Evolutionary conservation across 78 protist genomes (phyloP).

Genomic region (Salpingoeca rosetta): DNA sequence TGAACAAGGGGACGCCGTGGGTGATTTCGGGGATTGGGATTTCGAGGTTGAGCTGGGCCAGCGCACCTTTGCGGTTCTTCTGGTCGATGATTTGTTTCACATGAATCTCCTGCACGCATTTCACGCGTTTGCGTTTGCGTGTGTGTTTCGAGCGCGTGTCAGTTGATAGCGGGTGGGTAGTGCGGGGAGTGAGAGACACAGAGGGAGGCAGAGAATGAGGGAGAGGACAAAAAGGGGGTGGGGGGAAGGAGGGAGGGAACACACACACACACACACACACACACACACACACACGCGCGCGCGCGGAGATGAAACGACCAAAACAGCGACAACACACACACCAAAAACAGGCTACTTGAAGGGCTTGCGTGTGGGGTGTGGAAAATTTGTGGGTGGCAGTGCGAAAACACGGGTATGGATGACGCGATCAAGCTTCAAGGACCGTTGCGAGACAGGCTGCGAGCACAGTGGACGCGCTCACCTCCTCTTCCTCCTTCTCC

Average conservation of each 20-base stretch:
- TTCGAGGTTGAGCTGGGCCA: background rate
- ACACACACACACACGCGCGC: background rate
- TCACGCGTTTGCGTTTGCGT: too few species aligned
- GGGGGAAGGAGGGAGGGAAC: too few species aligned
- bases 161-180: too few species aligned
- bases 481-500: conserved; percentile 36
- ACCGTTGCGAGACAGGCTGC: background rate
- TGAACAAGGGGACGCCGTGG: background rate
- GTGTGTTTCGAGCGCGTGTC: too few species aligned
- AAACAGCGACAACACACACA: background rate
- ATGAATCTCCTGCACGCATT: background rate
- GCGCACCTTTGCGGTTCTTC: background rate
- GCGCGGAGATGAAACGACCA: background rate
- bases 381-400: too few species aligned
- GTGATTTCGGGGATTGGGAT: background rate
- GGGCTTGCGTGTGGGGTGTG: too few species aligned
- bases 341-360: background rate
- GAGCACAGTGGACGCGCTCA: background rate
- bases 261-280: background rate
- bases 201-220: too few species aligned
- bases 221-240: too few species aligned
- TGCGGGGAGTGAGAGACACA: too few species aligned
- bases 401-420: too few species aligned
- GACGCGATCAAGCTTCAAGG: too few species aligned
- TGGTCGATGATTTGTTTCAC: background rate